Evolutionary conservation across 768 basidiomycete species (phyloP).

Genomic region (Leucosporidium scottii): DNA sequence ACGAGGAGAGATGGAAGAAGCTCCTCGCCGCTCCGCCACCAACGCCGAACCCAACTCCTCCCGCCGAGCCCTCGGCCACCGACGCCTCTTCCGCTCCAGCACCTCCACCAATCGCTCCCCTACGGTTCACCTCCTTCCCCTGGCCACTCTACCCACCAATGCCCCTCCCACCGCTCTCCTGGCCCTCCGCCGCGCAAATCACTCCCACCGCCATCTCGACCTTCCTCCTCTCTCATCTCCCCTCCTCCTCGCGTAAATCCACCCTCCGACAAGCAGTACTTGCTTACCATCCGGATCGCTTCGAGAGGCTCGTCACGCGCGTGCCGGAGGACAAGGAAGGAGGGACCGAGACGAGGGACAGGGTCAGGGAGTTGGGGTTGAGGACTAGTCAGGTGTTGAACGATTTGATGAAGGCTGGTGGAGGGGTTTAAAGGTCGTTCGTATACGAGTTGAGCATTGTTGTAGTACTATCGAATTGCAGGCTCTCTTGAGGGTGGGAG

Average conservation of each 20-base stretch:
- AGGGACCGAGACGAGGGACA: slow-evolving; percentile 14
- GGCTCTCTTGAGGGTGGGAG: too few relatives aligned
- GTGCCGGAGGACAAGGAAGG: slow-evolving; percentile 27
- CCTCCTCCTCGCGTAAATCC: slow-evolving; percentile 17
- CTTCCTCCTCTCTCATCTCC: slow-evolving; percentile 23
- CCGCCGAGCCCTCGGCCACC: background rate
- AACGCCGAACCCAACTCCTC: background rate
- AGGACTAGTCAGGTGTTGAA: slow-evolving; percentile 26
- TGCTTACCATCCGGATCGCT: slow-evolving; percentile 37
- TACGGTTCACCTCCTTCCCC: slow-evolving; percentile 34
- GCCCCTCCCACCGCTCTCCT: slow-evolving; percentile 28
- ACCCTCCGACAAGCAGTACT: slow-evolving; percentile 33
- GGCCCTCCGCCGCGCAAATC: slow-evolving; percentile 16
- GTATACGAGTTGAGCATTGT: background rate
- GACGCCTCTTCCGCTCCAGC: background rate
- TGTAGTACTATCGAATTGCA: background rate
- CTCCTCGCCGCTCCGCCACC: background rate
- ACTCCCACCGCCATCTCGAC: slow-evolving; percentile 9
- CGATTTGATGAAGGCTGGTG: slow-evolving; percentile 15
- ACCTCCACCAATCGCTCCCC: background rate
- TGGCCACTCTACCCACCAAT: slow-evolving; percentile 31
- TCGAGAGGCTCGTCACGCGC: slow-evolving; percentile 29
- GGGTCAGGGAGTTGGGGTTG: slow-evolving; percentile 32
- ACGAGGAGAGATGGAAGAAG: slow-evolving; percentile 22
- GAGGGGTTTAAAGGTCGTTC: background rate